Conservation (phyloP, 176 grass and related monocot genomes). For the Dendrocalamus sinicus region DNA sequence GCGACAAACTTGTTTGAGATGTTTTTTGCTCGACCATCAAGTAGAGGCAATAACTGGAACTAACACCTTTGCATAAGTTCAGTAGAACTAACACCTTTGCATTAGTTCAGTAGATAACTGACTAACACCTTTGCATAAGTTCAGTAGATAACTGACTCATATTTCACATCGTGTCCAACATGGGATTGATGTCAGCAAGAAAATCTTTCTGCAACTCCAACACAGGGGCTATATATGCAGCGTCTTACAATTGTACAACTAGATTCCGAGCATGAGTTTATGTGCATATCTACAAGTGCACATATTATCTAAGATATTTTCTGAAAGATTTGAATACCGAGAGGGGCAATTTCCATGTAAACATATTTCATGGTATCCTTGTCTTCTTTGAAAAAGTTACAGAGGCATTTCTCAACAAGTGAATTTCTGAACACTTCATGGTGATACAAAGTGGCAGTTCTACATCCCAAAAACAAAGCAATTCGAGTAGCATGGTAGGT, state of each 20-base stretch:
- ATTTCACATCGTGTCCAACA: neutral
- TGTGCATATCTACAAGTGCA: conserved; percentile 21
- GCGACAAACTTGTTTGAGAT: neutral
- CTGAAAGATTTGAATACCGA: neutral
- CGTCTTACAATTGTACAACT: neutral
- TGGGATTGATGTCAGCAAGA: neutral
- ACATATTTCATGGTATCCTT: conserved; percentile 32
- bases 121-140: neutral
- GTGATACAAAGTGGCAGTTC: conserved; percentile 25
- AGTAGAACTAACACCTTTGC: neutral
- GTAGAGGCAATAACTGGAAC: neutral
- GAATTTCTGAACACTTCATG: conserved; percentile 16
- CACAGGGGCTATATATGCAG: neutral
- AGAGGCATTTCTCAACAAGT: conserved; percentile 7
- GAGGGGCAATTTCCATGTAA: neutral
- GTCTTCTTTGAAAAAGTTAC: conserved; percentile 19
- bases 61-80: neutral
- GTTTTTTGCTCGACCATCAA: neutral
- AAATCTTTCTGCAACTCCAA: neutral
- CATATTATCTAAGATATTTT: neutral
- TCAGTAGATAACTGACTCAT: neutral
- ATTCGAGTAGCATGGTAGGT: conserved; percentile 91
- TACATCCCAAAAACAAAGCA: conserved; percentile 89
- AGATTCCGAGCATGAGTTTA: conserved; percentile 25
- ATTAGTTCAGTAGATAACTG: neutral